A percentile compares a stretch with the other conserved stretches of the same genome.
These are phyloP conservation scores for Ulota crispa DNA, from an alignment of 225 moss, liverwort and hornwort genomes.

Conservation along the genomic window DNA sequence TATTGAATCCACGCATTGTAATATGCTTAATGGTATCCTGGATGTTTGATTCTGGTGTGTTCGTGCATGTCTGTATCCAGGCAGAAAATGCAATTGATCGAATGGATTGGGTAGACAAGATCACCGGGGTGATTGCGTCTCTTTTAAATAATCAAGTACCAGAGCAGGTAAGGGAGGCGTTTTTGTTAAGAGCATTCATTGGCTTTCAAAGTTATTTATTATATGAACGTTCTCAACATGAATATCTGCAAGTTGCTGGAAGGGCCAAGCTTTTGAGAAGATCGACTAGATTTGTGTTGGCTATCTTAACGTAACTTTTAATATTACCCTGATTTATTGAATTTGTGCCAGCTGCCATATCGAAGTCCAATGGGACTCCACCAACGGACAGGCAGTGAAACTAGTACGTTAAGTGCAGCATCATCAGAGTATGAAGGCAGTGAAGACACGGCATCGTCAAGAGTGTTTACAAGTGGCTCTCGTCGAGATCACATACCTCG, in stretches of 20 bases:
- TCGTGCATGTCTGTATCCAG: conserved; percentile 28
- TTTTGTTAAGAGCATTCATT: background rate
- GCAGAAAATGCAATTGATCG: conserved; percentile 89
- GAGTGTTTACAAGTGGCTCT: conserved; percentile 34
- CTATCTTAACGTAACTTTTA: background rate
- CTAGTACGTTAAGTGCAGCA: conserved; percentile 67
- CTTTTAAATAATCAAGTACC: conserved; percentile 74
- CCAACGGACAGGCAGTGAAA: conserved; percentile 53
- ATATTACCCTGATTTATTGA: conserved; percentile 16
- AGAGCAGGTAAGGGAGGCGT: conserved; percentile 49
- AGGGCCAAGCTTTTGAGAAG: conserved; percentile 7
- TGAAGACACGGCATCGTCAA: conserved; percentile 48
- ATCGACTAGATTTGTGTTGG: conserved; percentile 7
- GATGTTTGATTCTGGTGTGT: background rate
- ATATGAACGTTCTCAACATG: background rate
- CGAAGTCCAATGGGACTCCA: conserved; percentile 43
- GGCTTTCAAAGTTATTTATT: background rate
- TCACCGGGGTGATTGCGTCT: conserved; percentile 86
- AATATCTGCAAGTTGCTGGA: conserved; percentile 11
- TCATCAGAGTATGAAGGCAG: conserved; percentile 43
- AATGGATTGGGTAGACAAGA: conserved; percentile 95
- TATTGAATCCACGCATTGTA: background rate
- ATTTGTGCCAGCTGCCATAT: conserved; percentile 40
- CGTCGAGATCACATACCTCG: conserved; percentile 46
- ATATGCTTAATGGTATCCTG: background rate